These are phyloP conservation scores for Paracorniculantispora psalliotae DNA, from an alignment of 2,329 filamentous ascomycete genomes.

Conservation along the genomic window DNA sequence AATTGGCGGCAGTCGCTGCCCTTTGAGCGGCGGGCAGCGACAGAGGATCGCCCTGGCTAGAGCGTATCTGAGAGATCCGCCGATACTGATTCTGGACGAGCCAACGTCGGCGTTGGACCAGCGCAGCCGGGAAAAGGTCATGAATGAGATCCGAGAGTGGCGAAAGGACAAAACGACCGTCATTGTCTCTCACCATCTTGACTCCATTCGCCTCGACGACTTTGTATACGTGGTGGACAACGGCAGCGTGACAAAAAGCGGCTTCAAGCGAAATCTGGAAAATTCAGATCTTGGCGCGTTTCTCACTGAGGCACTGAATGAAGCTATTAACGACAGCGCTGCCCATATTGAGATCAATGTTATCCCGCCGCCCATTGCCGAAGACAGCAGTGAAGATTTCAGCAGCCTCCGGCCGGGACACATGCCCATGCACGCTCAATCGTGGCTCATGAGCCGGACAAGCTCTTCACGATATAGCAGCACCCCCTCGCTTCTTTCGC, in stretches of 20 bases:
- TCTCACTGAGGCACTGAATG: background rate
- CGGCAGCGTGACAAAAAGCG: slow-evolving; percentile 63
- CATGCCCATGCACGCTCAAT: background rate
- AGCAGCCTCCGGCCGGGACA: background rate
- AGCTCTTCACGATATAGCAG: background rate
- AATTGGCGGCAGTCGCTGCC: slow-evolving; percentile 44
- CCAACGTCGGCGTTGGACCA: slow-evolving; percentile 81
- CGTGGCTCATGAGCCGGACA: background rate
- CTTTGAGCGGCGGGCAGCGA: slow-evolving; percentile 11
- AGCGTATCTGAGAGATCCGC: slow-evolving; percentile 69
- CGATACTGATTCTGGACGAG: slow-evolving; percentile 83
- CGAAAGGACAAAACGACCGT: slow-evolving; percentile 79
- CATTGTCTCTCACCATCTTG: slow-evolving; percentile 85
- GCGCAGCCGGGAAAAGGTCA: slow-evolving; percentile 60
- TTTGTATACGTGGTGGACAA: slow-evolving; percentile 76
- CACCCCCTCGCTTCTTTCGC: background rate
- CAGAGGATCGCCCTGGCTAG: slow-evolving; percentile 79
- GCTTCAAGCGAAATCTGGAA: slow-evolving; percentile 52
- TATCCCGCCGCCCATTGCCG: background rate
- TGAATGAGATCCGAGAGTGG: slow-evolving; percentile 74
- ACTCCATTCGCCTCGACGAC: slow-evolving; percentile 66
- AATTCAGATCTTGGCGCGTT: background rate
- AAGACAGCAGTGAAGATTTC: background rate
- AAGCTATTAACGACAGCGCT: background rate
- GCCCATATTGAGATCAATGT: slow-evolving; percentile 1